A percentile compares a stretch with the other conserved stretches of the same genome.
Evolutionary conservation across 176 grass and related monocot genomes (phyloP).

Genomic region (Aegilops tauschii): DNA sequence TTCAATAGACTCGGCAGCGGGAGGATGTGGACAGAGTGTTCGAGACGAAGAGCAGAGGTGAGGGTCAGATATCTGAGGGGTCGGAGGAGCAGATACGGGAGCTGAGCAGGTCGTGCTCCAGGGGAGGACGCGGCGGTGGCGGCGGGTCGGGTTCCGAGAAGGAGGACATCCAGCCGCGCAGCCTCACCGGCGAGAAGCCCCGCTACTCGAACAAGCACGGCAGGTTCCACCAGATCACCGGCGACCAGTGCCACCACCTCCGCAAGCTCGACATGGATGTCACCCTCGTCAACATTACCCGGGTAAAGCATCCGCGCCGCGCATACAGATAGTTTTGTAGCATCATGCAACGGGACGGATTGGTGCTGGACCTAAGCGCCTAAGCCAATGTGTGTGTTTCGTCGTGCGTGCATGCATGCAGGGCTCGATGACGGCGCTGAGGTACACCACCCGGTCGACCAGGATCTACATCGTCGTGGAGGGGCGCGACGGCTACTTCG

Average conservation of each 20-base stretch:
- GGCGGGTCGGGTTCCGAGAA: neutral
- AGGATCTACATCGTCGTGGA: slow-evolving; percentile 51
- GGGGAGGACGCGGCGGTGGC: neutral
- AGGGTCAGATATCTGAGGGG: slow-evolving; percentile 49
- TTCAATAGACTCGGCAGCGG: slow-evolving; percentile 27
- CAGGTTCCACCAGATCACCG: slow-evolving; percentile 35
- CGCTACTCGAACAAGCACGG: slow-evolving; percentile 58
- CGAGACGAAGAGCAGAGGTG: slow-evolving; percentile 34
- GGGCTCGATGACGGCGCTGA: slow-evolving; percentile 76
- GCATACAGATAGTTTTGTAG: neutral
- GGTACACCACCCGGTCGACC: slow-evolving; percentile 48
- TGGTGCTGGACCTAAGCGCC: neutral
- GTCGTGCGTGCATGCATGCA: slow-evolving; percentile 10
- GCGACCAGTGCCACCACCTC: slow-evolving; percentile 51
- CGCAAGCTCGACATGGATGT: slow-evolving; percentile 42
- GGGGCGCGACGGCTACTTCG: slow-evolving; percentile 48
- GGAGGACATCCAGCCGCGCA: slow-evolving; percentile 49
- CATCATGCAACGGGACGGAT: neutral
- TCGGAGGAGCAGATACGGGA: slow-evolving; percentile 65
- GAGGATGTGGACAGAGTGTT: slow-evolving; percentile 55
- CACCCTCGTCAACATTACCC: slow-evolving; percentile 53
- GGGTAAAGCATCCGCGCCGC: slow-evolving; percentile 34
- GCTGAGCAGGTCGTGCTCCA: slow-evolving; percentile 42
- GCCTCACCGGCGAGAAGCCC: slow-evolving; percentile 42
- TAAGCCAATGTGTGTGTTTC: neutral